These are phyloP conservation scores for Biscogniauxia sp. DNA, from an alignment of 2,329 filamentous ascomycete genomes.

Conservation along the genomic window DNA sequence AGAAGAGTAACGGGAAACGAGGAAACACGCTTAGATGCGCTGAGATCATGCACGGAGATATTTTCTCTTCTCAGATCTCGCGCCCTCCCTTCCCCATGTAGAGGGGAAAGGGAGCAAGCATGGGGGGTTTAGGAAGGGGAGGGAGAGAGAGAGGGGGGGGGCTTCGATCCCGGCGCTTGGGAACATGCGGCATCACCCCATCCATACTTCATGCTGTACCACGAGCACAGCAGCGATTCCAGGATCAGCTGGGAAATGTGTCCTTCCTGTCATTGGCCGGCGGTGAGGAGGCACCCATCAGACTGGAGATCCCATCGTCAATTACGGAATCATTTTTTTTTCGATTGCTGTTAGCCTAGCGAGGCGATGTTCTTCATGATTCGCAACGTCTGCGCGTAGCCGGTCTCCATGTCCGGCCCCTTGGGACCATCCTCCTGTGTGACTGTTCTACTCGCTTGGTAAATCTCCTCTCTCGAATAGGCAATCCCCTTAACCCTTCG, in stretches of 20 bases:
- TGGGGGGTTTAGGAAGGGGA: not conserved
- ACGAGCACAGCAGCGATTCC: constrained; percentile 25
- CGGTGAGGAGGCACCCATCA: constrained; percentile 14
- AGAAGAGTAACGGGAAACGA: constrained; percentile 35
- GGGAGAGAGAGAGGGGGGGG: constrained; percentile 4
- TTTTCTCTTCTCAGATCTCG: constrained; percentile 31
- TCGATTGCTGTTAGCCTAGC: not conserved
- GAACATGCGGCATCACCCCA: constrained; percentile 27
- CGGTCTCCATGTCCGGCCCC: constrained; percentile 1
- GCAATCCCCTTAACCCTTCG: not conserved
- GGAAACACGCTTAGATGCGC: constrained; percentile 28
- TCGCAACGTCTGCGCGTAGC: not conserved
- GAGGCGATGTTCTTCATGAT: constrained; percentile 4
- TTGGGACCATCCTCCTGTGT: not conserved
- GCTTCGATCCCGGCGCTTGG: constrained; percentile 29
- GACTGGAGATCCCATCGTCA: constrained; percentile 6
- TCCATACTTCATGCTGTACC: constrained; percentile 23
- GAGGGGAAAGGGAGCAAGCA: not conserved
- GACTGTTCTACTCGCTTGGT: not conserved
- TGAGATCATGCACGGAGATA: constrained; percentile 34
- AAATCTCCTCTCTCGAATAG: not conserved
- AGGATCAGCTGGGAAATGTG: constrained; percentile 20
- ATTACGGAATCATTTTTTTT: not conserved
- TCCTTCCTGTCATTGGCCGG: constrained; percentile 15
- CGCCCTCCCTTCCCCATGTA: constrained; percentile 23